Base-by-base conservation (phyloP, 495 filamentous ascomycete species). In the Umbilicaria muhlenbergii region DNA sequence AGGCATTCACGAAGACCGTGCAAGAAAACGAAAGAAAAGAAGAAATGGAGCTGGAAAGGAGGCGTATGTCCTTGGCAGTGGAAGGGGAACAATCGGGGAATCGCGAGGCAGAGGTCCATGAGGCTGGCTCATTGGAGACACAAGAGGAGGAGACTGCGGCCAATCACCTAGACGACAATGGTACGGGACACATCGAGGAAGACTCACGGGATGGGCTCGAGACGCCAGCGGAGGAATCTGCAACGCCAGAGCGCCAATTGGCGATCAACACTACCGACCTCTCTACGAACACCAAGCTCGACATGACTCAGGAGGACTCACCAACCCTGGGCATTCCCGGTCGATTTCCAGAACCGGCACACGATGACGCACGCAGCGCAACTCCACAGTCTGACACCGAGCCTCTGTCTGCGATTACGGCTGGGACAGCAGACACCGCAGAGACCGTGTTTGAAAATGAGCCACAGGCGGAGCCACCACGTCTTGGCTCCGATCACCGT, bases 1-100 rank as follows among this genome's bases (percentile, higher is more conserved):
- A 83, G 38, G 83, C 83, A 1, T 84, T 89, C 49, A 86, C 78
- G 38, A 78, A 79, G 43, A 81, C 78, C 16, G 75, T 87, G 36
- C 72, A 77, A 48, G 79, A 82, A 52, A 78, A 63, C 52, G 74
- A 85, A 53, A 69, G 70, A 45, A 71, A 67, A 45, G 71, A 77
- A 49, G 66, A 67, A 49, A 56, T 59, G 46, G 65, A 66, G 39
- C 64, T 62, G 1, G 63, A 72, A 44, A 38, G 43, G 15, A 37
- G 53, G 32, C 41, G 55, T 18, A 41, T 55, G 58, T 55, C 65
- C 56, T 57, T 65, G 59, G 69, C 62, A 28, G 31, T 58, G 44
- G 65, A 65, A 17, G 53, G 58, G n/a, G 60, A 65, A 15, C 4
- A 6, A 6, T 18, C 15, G 4, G 24, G 24, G 24, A 28, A 28